Evolutionary conservation across 257 asterid species (phyloP), one percentile per base, ranked within the genome.

Genomic region (Capsicum baccatum): DNA sequence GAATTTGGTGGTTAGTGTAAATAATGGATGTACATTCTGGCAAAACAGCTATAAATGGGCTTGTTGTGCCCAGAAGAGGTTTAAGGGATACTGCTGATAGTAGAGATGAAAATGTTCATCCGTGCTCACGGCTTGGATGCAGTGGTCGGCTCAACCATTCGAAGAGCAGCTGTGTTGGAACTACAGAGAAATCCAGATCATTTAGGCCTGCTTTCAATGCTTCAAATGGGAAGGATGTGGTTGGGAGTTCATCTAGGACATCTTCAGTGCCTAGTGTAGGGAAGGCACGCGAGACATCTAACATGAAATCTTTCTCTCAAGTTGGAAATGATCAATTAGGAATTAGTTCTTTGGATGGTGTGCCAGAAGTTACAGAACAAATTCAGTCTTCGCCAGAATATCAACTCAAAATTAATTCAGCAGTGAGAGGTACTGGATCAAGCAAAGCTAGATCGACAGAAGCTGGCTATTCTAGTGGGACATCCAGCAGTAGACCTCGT

Each of bases 81-180:
- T 63, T 83, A 10, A 90, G 85, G 85, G 87, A 86, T 83, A 79
- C 82, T 47, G 47, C 89, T 44, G 42, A 83, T 1, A 89, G 81
- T 39, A 83, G 83, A 82, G 91, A 85, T 83, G 89, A 84, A 78
- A 85, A 87, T 86, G 86, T 91, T 84, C 92, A 92, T 33, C 89
- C 89, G 52, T 93, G 97, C 87, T 91, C 90, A 50, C 91, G 98
- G 69, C 88, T 89, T 87, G 97, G 97, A 84, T 95, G 98, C 90
- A 90, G 89, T 9, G 98, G 98, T 39, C 91, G 92, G 90, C 85
- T 92, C n/a, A 93, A 95, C 90, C 83, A 84, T 55, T 47, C 78
- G 9, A 91, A 85, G 69, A 88, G 80, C 87, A 79, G 84, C 55
- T 87, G 67, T 79, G 56, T n/a, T 80, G 89, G 91, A 74, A 70